These are phyloP conservation scores for Candida sanyaensis DNA, from an alignment of 1,139 yeast species.

Conservation along the genomic window DNA sequence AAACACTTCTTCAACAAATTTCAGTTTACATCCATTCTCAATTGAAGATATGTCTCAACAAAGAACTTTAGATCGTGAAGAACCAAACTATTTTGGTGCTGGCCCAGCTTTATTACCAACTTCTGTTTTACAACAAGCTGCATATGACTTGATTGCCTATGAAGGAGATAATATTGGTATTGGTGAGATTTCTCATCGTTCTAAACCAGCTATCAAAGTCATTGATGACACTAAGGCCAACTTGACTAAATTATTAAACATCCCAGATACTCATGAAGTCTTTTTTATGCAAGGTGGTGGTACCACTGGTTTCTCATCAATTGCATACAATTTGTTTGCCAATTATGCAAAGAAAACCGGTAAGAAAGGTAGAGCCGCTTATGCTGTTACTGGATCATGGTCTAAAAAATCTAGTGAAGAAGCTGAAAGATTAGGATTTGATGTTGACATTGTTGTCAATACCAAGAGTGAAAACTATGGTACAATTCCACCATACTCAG, in stretches of 20 bases:
- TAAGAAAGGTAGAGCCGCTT: slow-evolving; percentile 77
- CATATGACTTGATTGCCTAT: slow-evolving; percentile 74
- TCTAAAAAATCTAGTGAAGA: slow-evolving; percentile 85
- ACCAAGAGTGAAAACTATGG: slow-evolving; percentile 66
- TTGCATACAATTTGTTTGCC: slow-evolving; percentile 84
- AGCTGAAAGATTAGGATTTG: slow-evolving; percentile 80
- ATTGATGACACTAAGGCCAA: slow-evolving; percentile 76
- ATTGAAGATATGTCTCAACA: slow-evolving; percentile 6
- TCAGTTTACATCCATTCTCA: too few relatives aligned
- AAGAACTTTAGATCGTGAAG: slow-evolving; percentile 55
- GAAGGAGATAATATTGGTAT: slow-evolving; percentile 75
- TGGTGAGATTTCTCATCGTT: slow-evolving; percentile 95
- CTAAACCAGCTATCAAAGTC: slow-evolving; percentile 75
- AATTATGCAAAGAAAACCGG: slow-evolving; percentile 69
- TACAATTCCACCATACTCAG: slow-evolving; percentile 64
- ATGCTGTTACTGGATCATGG: slow-evolving; percentile 93
- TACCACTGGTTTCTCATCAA: slow-evolving; percentile 88
- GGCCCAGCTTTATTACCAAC: slow-evolving; percentile 96
- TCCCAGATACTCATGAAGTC: slow-evolving; percentile 93
- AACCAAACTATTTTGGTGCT: slow-evolving; percentile 90
- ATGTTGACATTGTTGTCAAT: slow-evolving; percentile 68
- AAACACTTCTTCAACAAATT: too few relatives aligned
- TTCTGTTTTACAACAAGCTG: slow-evolving; percentile 82
- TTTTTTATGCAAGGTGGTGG: slow-evolving; percentile 98
- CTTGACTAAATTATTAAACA: slow-evolving; percentile 58